Percentiles rank a stretch among this genome's conserved stretches.
Evolutionary conservation across 192 early-diverging fungal species (phyloP).

Genomic region (Umbelopsis isabellina): DNA sequence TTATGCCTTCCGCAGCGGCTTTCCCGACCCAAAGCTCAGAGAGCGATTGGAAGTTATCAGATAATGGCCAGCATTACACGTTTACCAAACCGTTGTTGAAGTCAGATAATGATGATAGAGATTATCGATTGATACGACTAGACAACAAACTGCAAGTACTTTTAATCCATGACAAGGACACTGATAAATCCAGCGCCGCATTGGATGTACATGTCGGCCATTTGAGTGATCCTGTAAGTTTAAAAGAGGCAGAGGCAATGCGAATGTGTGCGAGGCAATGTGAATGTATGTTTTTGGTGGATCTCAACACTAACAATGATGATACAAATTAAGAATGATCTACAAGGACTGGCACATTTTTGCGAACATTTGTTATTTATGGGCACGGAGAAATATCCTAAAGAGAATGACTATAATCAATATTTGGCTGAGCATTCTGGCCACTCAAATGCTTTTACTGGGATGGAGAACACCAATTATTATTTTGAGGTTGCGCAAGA

Average conservation of each 20-base stretch:
- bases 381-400: constrained; percentile 74
- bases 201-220: constrained; percentile 86
- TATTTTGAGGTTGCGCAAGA: constrained; percentile 79
- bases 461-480: constrained; percentile 82
- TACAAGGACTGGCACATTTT: constrained; percentile 85
- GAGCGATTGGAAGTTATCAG: constrained; percentile 28
- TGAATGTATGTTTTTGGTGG: no score
- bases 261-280: no score
- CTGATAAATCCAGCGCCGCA: constrained; percentile 79
- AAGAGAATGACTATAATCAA: constrained; percentile 80
- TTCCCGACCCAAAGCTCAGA: not conserved
- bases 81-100: constrained; percentile 50
- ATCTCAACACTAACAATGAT: constrained; percentile 7
- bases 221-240: constrained; percentile 70
- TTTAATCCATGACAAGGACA: constrained; percentile 69
- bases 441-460: constrained; percentile 81
- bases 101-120: constrained; percentile 65
- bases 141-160: constrained; percentile 69
- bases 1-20: constrained; percentile 2
- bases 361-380: constrained; percentile 78
- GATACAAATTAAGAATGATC: constrained; percentile 49
- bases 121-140: constrained; percentile 62
- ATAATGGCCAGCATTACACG: constrained; percentile 30
- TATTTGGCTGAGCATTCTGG: constrained; percentile 78
- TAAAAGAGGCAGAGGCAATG: not conserved